Percentiles rank a stretch among this genome's conserved stretches.
Evolutionary conservation across 768 basidiomycete genomes (phyloP).

Genomic region (Lactifluus echinatus): DNA sequence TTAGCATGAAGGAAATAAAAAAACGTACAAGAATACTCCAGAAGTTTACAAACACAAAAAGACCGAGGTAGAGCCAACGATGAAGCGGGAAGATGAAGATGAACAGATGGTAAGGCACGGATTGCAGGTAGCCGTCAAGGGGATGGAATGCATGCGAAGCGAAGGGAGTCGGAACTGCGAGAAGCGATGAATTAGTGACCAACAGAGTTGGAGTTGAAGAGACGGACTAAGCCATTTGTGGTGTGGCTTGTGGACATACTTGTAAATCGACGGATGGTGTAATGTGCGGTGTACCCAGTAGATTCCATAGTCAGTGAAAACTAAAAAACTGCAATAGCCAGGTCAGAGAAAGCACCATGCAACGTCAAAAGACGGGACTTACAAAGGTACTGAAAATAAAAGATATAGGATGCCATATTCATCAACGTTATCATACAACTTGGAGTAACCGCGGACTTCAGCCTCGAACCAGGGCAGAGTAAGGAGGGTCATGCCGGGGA

Average conservation of each 20-base stretch:
- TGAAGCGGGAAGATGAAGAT: slow-evolving; percentile 87
- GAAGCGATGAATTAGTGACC: neutral
- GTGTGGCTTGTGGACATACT: slow-evolving; percentile 91
- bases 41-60: slow-evolving; percentile 89
- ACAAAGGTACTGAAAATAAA: slow-evolving; percentile 61
- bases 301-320: slow-evolving; percentile 88
- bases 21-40: slow-evolving; percentile 85
- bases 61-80: slow-evolving; percentile 68
- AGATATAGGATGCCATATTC: slow-evolving; percentile 77
- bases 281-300: slow-evolving; percentile 96
- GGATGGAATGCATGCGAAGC: slow-evolving; percentile 98
- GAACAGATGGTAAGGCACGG: slow-evolving; percentile 91
- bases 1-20: neutral
- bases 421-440: slow-evolving; percentile 66
- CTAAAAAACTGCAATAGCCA: slow-evolving; percentile 46
- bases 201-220: neutral
- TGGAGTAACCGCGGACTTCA: slow-evolving; percentile 81
- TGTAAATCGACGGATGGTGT: slow-evolving; percentile 83
- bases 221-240: slow-evolving; percentile 95
- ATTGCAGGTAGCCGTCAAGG: slow-evolving; percentile 89
- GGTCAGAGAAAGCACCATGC: neutral
- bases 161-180: slow-evolving; percentile 88
- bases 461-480: slow-evolving; percentile 93
- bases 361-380: slow-evolving; percentile 24
- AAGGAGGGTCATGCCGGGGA: slow-evolving; percentile 73